Conservation (phyloP, 176 grass and related monocot genomes). For the Puya raimondii region DNA sequence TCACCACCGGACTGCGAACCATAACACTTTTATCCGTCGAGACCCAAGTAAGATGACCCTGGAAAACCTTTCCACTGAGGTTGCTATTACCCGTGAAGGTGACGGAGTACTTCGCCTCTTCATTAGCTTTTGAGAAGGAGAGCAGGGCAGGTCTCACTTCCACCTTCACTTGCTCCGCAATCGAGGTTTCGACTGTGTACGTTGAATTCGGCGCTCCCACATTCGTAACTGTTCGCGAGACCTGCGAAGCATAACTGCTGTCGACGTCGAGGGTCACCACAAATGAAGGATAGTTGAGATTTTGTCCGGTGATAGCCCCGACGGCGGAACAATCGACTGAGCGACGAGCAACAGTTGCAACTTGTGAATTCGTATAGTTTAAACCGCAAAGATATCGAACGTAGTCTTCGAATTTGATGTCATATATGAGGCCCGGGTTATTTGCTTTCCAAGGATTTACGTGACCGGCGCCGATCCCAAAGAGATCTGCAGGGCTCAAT, state of each 20-base stretch:
- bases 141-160: background rate
- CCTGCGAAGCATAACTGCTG: background rate
- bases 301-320: background rate
- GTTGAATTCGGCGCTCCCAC: background rate
- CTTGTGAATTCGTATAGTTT: background rate
- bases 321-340: background rate
- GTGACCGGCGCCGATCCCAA: background rate
- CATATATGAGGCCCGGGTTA: background rate
- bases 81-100: background rate
- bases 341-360: background rate
- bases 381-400: conserved; percentile 2
- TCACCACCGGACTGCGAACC: conserved; percentile 4
- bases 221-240: background rate
- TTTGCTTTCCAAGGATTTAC: background rate
- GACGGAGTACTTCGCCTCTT: background rate
- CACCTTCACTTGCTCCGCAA: background rate
- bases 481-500: background rate
- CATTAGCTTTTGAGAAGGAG: background rate
- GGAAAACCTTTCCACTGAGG: background rate
- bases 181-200: background rate
- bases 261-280: background rate
- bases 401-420: background rate
- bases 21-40: background rate
- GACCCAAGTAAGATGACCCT: conserved; percentile 14
- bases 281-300: background rate